A percentile compares a stretch with the other conserved stretches of the same genome.
Evolutionary conservation across 1,284 basidiomycete species (phyloP).

Genomic region (Moesziomyces antarcticus): DNA sequence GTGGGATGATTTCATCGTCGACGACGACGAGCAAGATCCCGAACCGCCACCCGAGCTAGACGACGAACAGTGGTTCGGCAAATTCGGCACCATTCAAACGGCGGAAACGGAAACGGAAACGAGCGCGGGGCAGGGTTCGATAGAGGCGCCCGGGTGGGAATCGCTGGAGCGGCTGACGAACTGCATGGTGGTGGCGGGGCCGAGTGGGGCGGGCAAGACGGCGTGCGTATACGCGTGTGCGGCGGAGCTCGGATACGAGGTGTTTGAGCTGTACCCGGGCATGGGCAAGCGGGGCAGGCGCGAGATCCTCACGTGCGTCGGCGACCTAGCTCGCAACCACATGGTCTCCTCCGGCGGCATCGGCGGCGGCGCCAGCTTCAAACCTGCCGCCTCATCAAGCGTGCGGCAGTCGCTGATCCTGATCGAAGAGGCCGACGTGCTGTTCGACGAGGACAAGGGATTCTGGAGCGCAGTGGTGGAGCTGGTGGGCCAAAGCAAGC

Average conservation of each 20-base stretch:
- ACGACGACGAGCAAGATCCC: slow-evolving; percentile 40
- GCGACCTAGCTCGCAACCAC: slow-evolving; percentile 87
- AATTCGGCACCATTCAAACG: slow-evolving; percentile 28
- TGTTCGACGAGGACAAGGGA: slow-evolving; percentile 87
- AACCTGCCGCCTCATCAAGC: not conserved
- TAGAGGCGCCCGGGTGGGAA: not conserved
- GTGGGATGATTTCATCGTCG: slow-evolving; percentile 50
- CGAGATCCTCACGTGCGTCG: slow-evolving; percentile 83
- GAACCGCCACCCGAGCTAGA: slow-evolving; percentile 39
- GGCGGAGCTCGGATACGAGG: slow-evolving; percentile 84
- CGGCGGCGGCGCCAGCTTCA: slow-evolving; percentile 46
- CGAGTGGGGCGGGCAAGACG: slow-evolving; percentile 68
- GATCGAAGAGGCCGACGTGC: slow-evolving; percentile 94
- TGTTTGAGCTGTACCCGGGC: slow-evolving; percentile 98
- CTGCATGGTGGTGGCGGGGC: slow-evolving; percentile 77
- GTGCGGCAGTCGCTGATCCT: slow-evolving; percentile 87
- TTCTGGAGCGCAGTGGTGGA: slow-evolving; percentile 83
- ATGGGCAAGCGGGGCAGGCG: slow-evolving; percentile 80
- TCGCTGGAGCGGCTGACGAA: slow-evolving; percentile 42
- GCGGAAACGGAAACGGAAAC: no score
- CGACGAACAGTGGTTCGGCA: slow-evolving; percentile 44
- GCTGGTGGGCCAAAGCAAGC: slow-evolving; percentile 52
- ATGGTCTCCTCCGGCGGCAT: slow-evolving; percentile 60
- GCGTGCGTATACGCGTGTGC: slow-evolving; percentile 66
- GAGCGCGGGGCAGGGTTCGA: not conserved